Percentiles rank a stretch among this genome's conserved stretches.
phyloP scores from a whole-genome alignment of 2,329 filamentous ascomycete genomes.

The Paraphaeosphaeria sporulosa region DNA sequence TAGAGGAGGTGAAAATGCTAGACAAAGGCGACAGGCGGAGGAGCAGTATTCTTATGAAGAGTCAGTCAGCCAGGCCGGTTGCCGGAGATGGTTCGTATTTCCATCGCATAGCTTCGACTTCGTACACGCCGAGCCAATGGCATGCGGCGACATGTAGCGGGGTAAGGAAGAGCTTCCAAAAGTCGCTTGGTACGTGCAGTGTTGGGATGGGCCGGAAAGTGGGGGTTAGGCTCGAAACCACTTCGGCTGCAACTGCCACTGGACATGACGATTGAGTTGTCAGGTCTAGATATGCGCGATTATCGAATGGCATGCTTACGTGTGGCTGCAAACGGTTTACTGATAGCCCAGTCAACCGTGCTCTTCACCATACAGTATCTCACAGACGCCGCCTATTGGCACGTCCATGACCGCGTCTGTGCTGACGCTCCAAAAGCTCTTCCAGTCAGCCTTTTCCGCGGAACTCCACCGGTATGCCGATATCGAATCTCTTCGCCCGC shows the following conservation, averaged over 20 bases:
- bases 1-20: neutral
- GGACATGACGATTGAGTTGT: neutral
- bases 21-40: neutral
- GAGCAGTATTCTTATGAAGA: neutral
- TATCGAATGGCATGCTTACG: neutral
- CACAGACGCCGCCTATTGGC: conserved; percentile 91
- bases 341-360: conserved; percentile 10
- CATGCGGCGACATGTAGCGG: conserved; percentile 4
- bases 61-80: neutral
- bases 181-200: conserved; percentile 28
- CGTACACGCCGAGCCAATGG: conserved; percentile 21
- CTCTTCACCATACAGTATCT: conserved; percentile 81
- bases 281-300: neutral
- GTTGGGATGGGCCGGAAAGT: conserved; percentile 30
- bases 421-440: conserved; percentile 83
- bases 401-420: conserved; percentile 99
- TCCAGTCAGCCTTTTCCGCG: conserved; percentile 71
- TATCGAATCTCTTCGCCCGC: conserved; percentile 38
- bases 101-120: neutral
- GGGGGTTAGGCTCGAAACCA: conserved; percentile 25
- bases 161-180: conserved; percentile 18
- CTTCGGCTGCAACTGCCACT: neutral
- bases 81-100: conserved; percentile 9
- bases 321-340: neutral
- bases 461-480: conserved; percentile 47